Base-by-base conservation (phyloP, 2,329 filamentous ascomycete species). In the Sclerotinia minor region DNA sequence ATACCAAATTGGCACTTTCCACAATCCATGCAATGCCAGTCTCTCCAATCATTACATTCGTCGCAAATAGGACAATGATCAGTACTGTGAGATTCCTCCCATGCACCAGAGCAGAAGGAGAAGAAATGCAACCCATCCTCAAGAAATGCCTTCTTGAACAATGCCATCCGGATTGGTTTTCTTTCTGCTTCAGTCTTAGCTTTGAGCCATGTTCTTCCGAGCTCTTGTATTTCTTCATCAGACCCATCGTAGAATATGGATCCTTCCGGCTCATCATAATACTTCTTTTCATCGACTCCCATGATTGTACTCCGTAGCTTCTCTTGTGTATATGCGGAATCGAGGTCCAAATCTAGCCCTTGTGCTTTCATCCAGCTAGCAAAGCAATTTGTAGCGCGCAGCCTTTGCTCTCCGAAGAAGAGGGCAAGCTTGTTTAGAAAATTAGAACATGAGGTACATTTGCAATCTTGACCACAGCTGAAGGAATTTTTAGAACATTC, bases 371-470 rank as follows among this genome's bases (percentile, higher is more conserved):
- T 64, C 60, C 60, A 64, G 41, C 47, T n/a, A 8, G 24, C 60
- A 11, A 64, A 64, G n/a, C 60, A 64, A 54, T 64, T 64, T 29
- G 60, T 64, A 32, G 49, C 60, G 19, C 60, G 60, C 19, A 64
- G 38, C 29, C 21, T 64, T 3, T 35, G n/a, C 29, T 61, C 57
- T 19, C 45, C 65, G 44, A 67, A 63, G 35, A 67, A 63, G 11
- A 38, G 29, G 15, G 64, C 54, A 44, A 66, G 19, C 19, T 52
- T 38, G 32, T 66, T 66, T 13, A 60, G 21, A 17, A 17, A 15
- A 45, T 66, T 66, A 21, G 13, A n/a, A 60, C 64, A 66, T n/a
- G 64, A 35, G 32, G 32, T 41, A 35, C 64, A 66, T 66, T 66
- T 52, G 53, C 64, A 66, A 15, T 41, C 24, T 29, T 32, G 44